These are phyloP conservation scores for Podospora pseudocomata DNA, from an alignment of 495 filamentous ascomycete genomes.

Conservation along the genomic window DNA sequence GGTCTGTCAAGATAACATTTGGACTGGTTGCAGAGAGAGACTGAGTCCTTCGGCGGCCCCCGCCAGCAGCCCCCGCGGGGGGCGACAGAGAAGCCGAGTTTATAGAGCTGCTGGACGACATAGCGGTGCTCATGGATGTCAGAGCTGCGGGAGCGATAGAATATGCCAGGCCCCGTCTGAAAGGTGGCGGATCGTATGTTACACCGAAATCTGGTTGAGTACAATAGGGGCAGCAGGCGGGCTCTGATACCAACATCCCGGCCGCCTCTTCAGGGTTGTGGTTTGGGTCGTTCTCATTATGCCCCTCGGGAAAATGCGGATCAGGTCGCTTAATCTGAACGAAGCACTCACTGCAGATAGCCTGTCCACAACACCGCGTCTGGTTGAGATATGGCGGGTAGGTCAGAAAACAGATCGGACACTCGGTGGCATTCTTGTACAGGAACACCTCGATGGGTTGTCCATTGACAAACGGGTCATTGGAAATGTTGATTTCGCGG, in stretches of 20 bases:
- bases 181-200: conserved; percentile 83
- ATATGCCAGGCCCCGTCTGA: conserved; percentile 79
- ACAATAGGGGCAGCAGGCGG: conserved; percentile 93
- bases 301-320: conserved; percentile 90
- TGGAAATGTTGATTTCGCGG: conserved; percentile 73
- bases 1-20: conserved; percentile 85
- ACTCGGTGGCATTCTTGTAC: conserved; percentile 87
- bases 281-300: conserved; percentile 48
- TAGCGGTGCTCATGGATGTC: conserved; percentile 59
- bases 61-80: conserved; percentile 18
- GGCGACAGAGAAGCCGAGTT: conserved; percentile 45
- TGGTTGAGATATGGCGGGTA: conserved; percentile 96
- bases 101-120: conserved; percentile 57
- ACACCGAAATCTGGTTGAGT: conserved; percentile 92
- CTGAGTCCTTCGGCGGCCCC: conserved; percentile 60
- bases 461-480: conserved; percentile 86
- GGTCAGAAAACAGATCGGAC: conserved; percentile 93
- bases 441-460: conserved; percentile 86
- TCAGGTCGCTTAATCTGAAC: conserved; percentile 98
- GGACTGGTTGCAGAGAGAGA: conserved; percentile 78
- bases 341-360: conserved; percentile 98
- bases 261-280: conserved; percentile 51
- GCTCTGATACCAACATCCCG: conserved; percentile 76
- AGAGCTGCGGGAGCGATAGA: conserved; percentile 41
- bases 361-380: conserved; percentile 92